phyloP scores from a whole-genome alignment of 2,329 filamentous ascomycete species.

The Cordyceps fumosorosea region DNA sequence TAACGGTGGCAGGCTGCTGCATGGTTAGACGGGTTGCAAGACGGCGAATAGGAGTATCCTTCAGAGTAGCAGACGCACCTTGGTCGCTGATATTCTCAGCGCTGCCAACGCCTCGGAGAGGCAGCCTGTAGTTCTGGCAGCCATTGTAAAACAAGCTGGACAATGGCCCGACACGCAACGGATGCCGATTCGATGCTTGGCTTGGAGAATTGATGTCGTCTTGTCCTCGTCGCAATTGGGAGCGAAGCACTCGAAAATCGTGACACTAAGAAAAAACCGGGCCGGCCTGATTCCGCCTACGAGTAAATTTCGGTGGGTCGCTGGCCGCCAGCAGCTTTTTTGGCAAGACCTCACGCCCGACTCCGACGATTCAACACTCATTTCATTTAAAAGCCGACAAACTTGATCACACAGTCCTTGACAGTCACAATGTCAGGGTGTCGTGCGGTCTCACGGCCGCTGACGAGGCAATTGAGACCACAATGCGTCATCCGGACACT shows the following conservation, averaged over 20 bases:
- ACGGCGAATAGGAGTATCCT: constrained; percentile 8
- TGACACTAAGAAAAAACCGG: constrained; percentile 20
- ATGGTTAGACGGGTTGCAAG: constrained; percentile 25
- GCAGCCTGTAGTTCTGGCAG: constrained; percentile 41
- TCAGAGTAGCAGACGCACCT: constrained; percentile 20
- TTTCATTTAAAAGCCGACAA: constrained; percentile 8
- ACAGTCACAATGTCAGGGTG: constrained; percentile 48
- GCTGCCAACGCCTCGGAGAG: constrained; percentile 47
- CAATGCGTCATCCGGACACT: constrained; percentile 33
- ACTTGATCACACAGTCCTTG: constrained; percentile 6
- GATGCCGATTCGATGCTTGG: background rate
- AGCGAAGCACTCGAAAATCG: constrained; percentile 19
- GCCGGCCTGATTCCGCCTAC: constrained; percentile 23
- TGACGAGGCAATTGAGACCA: constrained; percentile 45
- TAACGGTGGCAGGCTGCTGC: constrained; percentile 27
- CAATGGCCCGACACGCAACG: background rate
- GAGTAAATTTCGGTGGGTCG: constrained; percentile 25
- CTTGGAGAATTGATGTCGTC: background rate
- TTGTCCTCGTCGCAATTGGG: constrained; percentile 4
- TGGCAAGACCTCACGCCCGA: constrained; percentile 11
- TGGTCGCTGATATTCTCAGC: constrained; percentile 39
- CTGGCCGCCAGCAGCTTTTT: constrained; percentile 23
- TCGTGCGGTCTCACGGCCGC: constrained; percentile 51
- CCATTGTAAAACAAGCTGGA: constrained; percentile 26
- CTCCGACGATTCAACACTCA: constrained; percentile 13